Percentiles rank a stretch among this genome's conserved stretches.
phyloP scores from a whole-genome alignment of 108 stramenopile species.

The Asterionellopsis glacialis region DNA sequence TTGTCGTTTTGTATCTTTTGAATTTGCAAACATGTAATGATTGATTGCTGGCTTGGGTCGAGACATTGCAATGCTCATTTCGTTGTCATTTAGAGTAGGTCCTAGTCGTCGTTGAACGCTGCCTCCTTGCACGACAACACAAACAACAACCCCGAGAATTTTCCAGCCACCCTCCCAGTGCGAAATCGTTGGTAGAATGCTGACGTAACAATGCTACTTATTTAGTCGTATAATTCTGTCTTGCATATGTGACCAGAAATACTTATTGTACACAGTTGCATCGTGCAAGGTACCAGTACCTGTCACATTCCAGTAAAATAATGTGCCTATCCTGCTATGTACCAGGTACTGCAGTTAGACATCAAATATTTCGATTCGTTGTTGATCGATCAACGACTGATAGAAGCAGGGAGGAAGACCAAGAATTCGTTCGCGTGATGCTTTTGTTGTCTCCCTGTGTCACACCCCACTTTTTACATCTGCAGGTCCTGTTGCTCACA shows the following conservation, averaged over 20 bases:
- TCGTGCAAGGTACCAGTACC: neutral
- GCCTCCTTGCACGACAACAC: no score
- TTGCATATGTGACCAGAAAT: neutral
- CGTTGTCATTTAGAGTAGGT: neutral
- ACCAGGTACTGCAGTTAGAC: no score
- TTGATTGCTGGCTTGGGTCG: neutral
- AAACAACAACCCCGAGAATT: no score
- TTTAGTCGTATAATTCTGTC: neutral
- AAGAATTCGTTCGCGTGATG: neutral
- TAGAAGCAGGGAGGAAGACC: neutral
- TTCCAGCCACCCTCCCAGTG: no score
- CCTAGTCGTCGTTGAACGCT: neutral
- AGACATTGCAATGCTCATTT: neutral
- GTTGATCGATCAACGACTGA: no score
- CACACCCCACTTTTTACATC: neutral
- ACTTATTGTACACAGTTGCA: no score
- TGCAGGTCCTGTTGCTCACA: neutral
- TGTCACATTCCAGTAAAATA: no score
- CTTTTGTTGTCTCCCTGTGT: neutral
- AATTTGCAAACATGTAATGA: no score
- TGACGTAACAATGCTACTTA: neutral
- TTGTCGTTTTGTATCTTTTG: no score
- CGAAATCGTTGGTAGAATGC: constrained; percentile 1
- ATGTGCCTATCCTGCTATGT: no score
- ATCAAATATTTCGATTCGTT: neutral